phyloP scores from a whole-genome alignment of 1,284 basidiomycete genomes.

The Apiotrichum siamense region DNA sequence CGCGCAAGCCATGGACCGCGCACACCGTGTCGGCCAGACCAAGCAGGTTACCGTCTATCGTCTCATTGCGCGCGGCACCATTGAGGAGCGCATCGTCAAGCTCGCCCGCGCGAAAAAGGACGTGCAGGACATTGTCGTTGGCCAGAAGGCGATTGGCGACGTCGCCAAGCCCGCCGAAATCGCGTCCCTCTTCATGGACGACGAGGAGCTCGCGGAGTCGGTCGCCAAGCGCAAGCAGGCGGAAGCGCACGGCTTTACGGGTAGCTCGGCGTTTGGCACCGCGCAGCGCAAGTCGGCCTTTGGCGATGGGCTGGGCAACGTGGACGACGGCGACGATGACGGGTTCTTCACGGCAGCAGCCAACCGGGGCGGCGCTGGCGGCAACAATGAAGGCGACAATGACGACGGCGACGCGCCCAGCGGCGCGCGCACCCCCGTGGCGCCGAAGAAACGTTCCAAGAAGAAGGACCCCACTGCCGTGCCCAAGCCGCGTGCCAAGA shows the following conservation, averaged over 20 bases:
- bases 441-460: conserved; percentile 19
- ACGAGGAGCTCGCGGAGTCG: conserved; percentile 57
- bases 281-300: conserved; percentile 19
- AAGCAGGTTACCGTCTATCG: conserved; percentile 99
- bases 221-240: conserved; percentile 47
- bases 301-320: conserved; percentile 31
- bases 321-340: conserved; percentile 32
- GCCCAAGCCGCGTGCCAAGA: conserved; percentile 33
- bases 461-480: conserved; percentile 12
- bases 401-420: conserved; percentile 22
- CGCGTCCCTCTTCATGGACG: conserved; percentile 88
- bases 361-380: no score
- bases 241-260: conserved; percentile 44
- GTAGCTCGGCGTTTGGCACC: conserved; percentile 9
- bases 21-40: conserved; percentile 96
- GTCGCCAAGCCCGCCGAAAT: conserved; percentile 95
- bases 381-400: conserved; percentile 3
- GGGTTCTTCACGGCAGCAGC: conserved; percentile 33
- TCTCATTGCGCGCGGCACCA: conserved; percentile 83
- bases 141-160: conserved; percentile 87
- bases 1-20: conserved; percentile 99
- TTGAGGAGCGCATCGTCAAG: conserved; percentile 97
- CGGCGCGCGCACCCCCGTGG: conserved; percentile 22
- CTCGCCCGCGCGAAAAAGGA: conserved; percentile 93
- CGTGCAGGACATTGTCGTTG: conserved; percentile 98